These are phyloP conservation scores for Diaporthe amygdali DNA, from an alignment of 2,329 filamentous ascomycete species.

Conservation along the genomic window DNA sequence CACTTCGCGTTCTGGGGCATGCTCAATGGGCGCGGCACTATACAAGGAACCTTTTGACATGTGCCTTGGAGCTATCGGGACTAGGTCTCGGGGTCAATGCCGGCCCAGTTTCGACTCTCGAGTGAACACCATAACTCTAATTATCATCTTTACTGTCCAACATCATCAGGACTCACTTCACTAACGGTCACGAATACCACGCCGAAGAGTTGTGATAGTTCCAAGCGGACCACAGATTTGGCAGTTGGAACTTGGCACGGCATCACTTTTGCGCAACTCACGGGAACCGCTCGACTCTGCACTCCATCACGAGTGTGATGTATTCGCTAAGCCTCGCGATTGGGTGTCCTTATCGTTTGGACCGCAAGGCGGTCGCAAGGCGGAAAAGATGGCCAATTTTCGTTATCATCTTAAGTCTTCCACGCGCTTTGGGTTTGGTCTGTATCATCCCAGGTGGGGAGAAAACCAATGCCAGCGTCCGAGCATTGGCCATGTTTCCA, in stretches of 20 bases:
- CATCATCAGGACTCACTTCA: neutral
- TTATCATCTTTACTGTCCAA: neutral
- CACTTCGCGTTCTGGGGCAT: neutral
- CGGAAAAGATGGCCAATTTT: neutral
- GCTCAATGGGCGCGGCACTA: neutral
- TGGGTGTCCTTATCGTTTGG: neutral
- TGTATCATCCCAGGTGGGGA: neutral
- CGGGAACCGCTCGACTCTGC: neutral
- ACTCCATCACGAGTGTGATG: neutral
- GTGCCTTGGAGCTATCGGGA: neutral
- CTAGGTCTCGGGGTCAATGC: neutral
- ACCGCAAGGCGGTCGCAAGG: neutral
- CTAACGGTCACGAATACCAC: neutral
- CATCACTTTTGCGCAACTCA: neutral
- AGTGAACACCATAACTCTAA: neutral
- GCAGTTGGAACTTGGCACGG: neutral
- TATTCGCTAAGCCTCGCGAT: neutral
- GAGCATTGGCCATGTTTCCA: neutral
- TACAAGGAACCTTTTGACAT: neutral
- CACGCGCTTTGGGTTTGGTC: neutral
- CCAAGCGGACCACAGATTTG: conserved; percentile 2
- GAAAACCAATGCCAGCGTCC: neutral
- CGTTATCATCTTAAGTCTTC: neutral
- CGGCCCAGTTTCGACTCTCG: neutral
- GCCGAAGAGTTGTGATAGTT: neutral